Evolutionary conservation across 1,139 yeast genomes (phyloP), one percentile per base, ranked within the genome.

Genomic region (Kodamaea anthophila): DNA sequence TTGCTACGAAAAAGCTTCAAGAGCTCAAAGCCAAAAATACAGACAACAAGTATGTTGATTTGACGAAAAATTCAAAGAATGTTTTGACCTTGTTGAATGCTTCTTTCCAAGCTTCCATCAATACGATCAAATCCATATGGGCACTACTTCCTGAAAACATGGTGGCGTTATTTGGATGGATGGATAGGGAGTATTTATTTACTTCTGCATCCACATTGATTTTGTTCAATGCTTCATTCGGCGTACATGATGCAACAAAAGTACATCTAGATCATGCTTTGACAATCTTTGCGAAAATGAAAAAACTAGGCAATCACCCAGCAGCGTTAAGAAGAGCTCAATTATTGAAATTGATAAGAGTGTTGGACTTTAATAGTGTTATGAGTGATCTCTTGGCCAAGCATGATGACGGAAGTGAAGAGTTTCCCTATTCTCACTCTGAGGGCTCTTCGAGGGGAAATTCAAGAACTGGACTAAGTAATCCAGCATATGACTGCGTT

Each of bases 141-240:
- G 77, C 81, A 0, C 58, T 84, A 28, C 59, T 79, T 44, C 81
- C 83, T 0, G 81, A 78, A 34, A 79, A 80, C 40, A 78, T 81
- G 83, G 80, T 83, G 16, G 91, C 94, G 0, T 55, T 82, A 23
- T 84, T 82, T 58, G 94, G 94, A 1, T 84, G 87, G 65, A 81
- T 84, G 86, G 95, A 85, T 49, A 62, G 95, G 44, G 95, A 85
- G 47, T 84, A 84, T 50, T 58, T 83, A 18, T 84, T 82, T 51
- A 81, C 91, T 0, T 76, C 94, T 0, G 80, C 93, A 1, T 82
- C 87, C 5, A 84, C 94, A 0, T 58, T 84, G 32, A 74, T 82
- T 9, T 58, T 84, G 21, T 83, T 81, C 49, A 83, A 79, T 49
- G 81, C 87, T 1, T 82, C 94, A 0, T 84, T 84, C 57, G 94